phyloP scores from a whole-genome alignment of 1,284 basidiomycete genomes.

The Sanghuangporus sanghuang region DNA sequence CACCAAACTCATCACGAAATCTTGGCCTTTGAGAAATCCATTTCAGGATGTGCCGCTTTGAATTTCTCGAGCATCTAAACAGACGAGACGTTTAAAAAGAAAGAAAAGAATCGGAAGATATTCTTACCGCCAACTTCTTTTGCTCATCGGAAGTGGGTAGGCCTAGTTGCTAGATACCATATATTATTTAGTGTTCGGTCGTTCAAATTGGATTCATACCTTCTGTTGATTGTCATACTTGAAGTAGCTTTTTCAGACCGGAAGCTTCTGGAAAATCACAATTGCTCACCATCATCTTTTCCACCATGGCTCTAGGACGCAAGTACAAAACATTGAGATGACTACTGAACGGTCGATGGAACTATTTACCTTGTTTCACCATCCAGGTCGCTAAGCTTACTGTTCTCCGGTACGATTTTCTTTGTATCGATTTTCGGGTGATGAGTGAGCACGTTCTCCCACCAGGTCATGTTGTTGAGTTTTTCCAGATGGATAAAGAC shows the following conservation, averaged over 20 bases:
- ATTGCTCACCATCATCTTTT: slow-evolving; percentile 97
- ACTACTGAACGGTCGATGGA: neutral
- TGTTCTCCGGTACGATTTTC: slow-evolving; percentile 95
- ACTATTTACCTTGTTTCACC: slow-evolving; percentile 74
- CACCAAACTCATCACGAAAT: slow-evolving; percentile 45
- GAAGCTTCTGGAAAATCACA: slow-evolving; percentile 7
- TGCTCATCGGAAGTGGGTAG: slow-evolving; percentile 90
- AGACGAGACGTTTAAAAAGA: neutral
- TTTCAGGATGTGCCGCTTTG: slow-evolving; percentile 85
- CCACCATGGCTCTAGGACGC: slow-evolving; percentile 83
- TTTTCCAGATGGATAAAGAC: slow-evolving; percentile 86
- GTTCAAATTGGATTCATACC: slow-evolving; percentile 35
- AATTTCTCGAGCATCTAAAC: slow-evolving; percentile 81
- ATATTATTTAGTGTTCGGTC: slow-evolving; percentile 7
- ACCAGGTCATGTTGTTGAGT: slow-evolving; percentile 87
- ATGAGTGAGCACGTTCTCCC: slow-evolving; percentile 94
- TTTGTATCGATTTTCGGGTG: slow-evolving; percentile 97
- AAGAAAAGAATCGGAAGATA: neutral
- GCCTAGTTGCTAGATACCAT: slow-evolving; percentile 75
- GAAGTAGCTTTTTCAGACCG: slow-evolving; percentile 7
- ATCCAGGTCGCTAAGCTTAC: slow-evolving; percentile 94
- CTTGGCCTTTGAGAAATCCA: slow-evolving; percentile 93
- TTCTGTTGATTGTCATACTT: slow-evolving; percentile 98
- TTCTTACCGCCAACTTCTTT: slow-evolving; percentile 78
- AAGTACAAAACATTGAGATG: slow-evolving; percentile 9